Percentiles rank a stretch among this genome's conserved stretches.
Conservation (phyloP, 305 asterid species). For the Solanum hybrid region DNA sequence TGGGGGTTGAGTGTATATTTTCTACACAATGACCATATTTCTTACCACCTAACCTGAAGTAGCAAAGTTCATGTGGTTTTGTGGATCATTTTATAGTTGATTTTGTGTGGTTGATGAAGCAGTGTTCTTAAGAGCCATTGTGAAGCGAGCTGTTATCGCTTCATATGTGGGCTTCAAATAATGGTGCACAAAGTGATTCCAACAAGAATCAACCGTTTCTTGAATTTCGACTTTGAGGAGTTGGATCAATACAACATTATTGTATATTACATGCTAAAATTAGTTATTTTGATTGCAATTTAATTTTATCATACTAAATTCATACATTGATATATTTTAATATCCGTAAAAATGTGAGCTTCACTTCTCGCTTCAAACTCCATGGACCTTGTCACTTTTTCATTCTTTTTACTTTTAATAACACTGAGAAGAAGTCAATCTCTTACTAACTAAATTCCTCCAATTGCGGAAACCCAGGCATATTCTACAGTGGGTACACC, state of each 20-base stretch:
- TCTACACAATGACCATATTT: not conserved
- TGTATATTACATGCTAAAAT: not conserved
- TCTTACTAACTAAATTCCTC: conserved; percentile 5
- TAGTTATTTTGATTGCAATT: not conserved
- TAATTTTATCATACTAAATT: not conserved
- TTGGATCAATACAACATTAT: not conserved
- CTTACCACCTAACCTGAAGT: not conserved
- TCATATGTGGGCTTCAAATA: not conserved
- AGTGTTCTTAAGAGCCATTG: not conserved
- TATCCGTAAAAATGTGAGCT: not conserved
- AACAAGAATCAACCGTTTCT: not conserved
- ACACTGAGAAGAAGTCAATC: not conserved
- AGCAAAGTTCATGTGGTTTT: not conserved
- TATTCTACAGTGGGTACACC: conserved; percentile 97
- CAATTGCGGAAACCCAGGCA: conserved; percentile 51
- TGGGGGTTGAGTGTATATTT: not conserved
- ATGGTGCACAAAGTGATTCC: not conserved
- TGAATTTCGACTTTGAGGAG: not conserved
- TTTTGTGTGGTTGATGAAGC: not conserved
- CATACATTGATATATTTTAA: not conserved
- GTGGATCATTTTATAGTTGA: conserved; percentile 1
- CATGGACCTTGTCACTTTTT: not conserved
- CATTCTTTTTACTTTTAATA: not conserved
- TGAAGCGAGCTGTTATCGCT: not conserved
- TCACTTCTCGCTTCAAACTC: not conserved